Percentiles rank a stretch among this genome's conserved stretches.
Conservation (phyloP, 139 green algal species). For the Chlorella sp. region DNA sequence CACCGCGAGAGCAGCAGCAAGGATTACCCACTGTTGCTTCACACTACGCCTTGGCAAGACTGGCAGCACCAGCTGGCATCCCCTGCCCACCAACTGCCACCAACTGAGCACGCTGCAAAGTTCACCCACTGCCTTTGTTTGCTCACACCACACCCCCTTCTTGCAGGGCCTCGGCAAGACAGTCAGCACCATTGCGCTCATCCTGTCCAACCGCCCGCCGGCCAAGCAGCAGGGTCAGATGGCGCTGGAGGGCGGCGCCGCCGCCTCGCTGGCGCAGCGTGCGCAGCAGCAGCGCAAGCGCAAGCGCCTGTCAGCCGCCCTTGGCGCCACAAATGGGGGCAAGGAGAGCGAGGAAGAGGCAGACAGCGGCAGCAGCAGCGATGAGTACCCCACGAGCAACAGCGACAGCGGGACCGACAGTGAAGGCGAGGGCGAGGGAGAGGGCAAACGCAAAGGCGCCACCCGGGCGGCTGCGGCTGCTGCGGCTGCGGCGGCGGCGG, state of each 20-base stretch:
- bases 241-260: neutral
- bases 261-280: neutral
- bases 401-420: constrained; percentile 13
- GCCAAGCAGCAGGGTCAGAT: constrained; percentile 20
- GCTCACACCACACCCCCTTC: neutral
- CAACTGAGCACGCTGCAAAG: too few species aligned
- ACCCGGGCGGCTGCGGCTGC: neutral
- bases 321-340: neutral
- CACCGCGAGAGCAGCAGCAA: too few species aligned
- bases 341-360: neutral
- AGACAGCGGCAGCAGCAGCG: constrained; percentile 17
- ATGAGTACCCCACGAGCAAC: constrained; percentile 11
- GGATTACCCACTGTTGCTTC: too few species aligned
- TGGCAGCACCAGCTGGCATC: too few species aligned
- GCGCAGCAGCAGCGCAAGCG: constrained; percentile 20
- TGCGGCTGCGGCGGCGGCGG: neutral
- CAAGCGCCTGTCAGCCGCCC: neutral
- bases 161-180: constrained; percentile 87
- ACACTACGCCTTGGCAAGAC: too few species aligned
- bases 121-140: neutral
- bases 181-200: constrained; percentile 79
- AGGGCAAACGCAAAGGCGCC: neutral
- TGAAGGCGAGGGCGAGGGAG: neutral
- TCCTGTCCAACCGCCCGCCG: constrained; percentile 63
- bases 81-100: too few species aligned